Conservation (phyloP, 805 yeast species). For the Wickerhamiella cacticola region DNA sequence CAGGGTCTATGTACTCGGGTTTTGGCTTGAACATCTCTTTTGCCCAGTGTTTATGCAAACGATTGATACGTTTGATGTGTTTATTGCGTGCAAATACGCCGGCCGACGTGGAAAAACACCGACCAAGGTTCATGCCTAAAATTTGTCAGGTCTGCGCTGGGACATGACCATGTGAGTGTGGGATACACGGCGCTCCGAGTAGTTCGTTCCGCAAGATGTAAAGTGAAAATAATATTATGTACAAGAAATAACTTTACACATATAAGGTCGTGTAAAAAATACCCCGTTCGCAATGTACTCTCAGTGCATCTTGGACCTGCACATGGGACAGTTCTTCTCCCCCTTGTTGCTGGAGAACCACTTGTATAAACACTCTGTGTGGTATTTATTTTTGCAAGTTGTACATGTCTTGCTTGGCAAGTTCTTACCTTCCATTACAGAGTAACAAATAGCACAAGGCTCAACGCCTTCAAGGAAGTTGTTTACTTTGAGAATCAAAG, state of each 20-base stretch:
- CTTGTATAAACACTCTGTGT: conserved; percentile 86
- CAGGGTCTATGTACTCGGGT: conserved; percentile 58
- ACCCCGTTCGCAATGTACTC: too few species aligned
- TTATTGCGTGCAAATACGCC: conserved; percentile 20
- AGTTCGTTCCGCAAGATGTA: too few species aligned
- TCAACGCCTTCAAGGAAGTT: conserved; percentile 82
- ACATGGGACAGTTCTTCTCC: conserved; percentile 88
- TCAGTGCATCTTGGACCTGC: conserved; percentile 39
- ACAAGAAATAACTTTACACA: too few species aligned
- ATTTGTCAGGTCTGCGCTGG: not conserved
- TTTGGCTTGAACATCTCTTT: conserved; percentile 21
- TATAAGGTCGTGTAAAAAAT: too few species aligned
- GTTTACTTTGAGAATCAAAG: conserved; percentile 60
- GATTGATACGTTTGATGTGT: conserved; percentile 21
- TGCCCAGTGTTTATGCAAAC: conserved; percentile 26
- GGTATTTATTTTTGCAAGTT: conserved; percentile 89
- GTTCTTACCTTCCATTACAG: conserved; percentile 79
- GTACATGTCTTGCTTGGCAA: conserved; percentile 80
- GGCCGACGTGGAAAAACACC: conserved; percentile 18
- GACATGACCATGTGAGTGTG: not conserved
- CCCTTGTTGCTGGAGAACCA: conserved; percentile 91
- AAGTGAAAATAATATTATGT: too few species aligned
- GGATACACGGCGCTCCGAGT: too few species aligned
- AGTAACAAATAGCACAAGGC: conserved; percentile 95
- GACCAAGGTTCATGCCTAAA: conserved; percentile 7